These are phyloP conservation scores for Trichoderma pleuroti DNA, from an alignment of 2,329 filamentous ascomycete genomes.

Conservation along the genomic window DNA sequence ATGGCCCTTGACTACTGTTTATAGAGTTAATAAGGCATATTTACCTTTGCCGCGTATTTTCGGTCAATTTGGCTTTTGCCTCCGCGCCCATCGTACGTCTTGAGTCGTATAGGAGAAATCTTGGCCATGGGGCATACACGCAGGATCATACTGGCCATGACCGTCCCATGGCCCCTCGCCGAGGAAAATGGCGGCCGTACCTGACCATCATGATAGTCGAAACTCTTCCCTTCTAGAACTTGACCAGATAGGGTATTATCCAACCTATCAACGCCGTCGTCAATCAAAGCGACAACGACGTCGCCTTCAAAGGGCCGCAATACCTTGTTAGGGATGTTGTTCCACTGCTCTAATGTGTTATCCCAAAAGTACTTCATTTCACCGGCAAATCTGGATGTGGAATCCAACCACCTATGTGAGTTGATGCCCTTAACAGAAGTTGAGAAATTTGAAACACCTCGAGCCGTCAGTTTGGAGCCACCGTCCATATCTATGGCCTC, in stretches of 20 bases:
- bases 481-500: not conserved
- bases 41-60: not conserved
- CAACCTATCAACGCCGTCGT: not conserved
- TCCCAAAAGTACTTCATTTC: not conserved
- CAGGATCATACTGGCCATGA: constrained; percentile 27
- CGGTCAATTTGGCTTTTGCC: not conserved
- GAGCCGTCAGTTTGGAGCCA: too few relatives aligned
- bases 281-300: not conserved
- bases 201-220: not conserved
- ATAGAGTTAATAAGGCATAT: not conserved
- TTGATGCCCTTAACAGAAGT: too few relatives aligned
- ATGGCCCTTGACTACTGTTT: too few relatives aligned
- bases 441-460: not conserved
- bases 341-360: not conserved
- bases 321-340: too few relatives aligned
- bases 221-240: not conserved
- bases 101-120: constrained; percentile 25
- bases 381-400: not conserved
- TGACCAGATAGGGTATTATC: not conserved
- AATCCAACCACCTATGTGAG: not conserved
- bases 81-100: not conserved
- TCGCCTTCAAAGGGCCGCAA: not conserved
- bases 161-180: constrained; percentile 22
- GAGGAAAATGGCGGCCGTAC: not conserved
- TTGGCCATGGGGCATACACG: constrained; percentile 27